Evolutionary conservation across 1,139 yeast genomes (phyloP).

Genomic region (Scheffersomyces illinoinensis): DNA sequence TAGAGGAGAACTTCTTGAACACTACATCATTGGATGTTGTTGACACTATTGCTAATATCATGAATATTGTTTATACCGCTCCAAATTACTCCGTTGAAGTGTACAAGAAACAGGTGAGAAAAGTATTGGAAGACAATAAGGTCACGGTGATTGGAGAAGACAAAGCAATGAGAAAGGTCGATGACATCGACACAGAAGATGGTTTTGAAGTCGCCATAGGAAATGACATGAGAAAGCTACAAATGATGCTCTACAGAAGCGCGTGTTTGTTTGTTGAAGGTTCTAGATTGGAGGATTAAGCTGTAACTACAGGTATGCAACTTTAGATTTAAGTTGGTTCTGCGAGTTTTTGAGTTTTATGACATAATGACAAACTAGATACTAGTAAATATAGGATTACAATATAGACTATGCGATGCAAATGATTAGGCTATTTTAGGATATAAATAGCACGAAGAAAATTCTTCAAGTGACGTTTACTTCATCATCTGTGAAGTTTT

Average conservation of each 20-base stretch:
- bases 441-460: neutral
- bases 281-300: slow-evolving; percentile 33
- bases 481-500: neutral
- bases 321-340: neutral
- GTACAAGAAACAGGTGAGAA: slow-evolving; percentile 11
- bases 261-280: slow-evolving; percentile 43
- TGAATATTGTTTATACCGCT: slow-evolving; percentile 23
- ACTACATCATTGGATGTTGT: slow-evolving; percentile 31
- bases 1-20: slow-evolving; percentile 38
- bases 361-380: neutral
- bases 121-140: slow-evolving; percentile 15
- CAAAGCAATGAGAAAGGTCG: slow-evolving; percentile 7
- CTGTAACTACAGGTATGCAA: neutral
- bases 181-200: slow-evolving; percentile 8
- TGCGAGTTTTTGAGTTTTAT: neutral
- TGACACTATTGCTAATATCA: slow-evolving; percentile 29
- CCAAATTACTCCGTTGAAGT: slow-evolving; percentile 19
- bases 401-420: neutral
- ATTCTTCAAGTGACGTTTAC: neutral
- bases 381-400: neutral
- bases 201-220: slow-evolving; percentile 10
- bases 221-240: slow-evolving; percentile 24
- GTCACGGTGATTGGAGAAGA: slow-evolving; percentile 15
- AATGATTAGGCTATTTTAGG: neutral
- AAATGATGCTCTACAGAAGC: slow-evolving; percentile 41